Conservation (phyloP, 75 land plant species). For the Sequoiadendron giganteum region DNA sequence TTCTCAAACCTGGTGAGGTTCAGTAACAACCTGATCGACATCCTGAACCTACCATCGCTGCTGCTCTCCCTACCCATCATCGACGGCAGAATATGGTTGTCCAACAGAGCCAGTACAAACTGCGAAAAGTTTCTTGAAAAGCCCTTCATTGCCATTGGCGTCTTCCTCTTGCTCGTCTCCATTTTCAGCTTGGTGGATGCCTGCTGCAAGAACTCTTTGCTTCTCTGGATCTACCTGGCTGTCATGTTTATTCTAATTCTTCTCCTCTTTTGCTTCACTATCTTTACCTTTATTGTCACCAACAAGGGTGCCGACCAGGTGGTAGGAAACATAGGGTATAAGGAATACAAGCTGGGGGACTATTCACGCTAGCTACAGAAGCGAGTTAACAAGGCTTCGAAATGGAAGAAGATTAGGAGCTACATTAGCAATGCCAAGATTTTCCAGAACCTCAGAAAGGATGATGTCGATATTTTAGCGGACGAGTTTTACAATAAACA, state of each 20-base stretch:
- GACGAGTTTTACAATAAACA: conserved; percentile 26
- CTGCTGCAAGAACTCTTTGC: conserved; percentile 44
- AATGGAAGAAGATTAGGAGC: conserved; percentile 29
- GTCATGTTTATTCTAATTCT: conserved; percentile 35
- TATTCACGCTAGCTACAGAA: conserved; percentile 40
- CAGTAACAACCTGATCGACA: conserved; percentile 55
- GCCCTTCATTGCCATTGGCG: conserved; percentile 44
- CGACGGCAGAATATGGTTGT: conserved; percentile 41
- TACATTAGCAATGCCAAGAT: conserved; percentile 32
- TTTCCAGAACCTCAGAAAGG: conserved; percentile 11
- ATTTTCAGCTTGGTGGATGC: conserved; percentile 63
- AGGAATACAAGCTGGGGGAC: conserved; percentile 35
- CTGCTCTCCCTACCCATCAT: conserved; percentile 57
- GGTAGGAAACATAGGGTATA: conserved; percentile 32
- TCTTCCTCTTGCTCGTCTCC: conserved; percentile 52
- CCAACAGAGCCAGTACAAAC: conserved; percentile 21
- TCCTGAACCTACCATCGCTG: conserved; percentile 52
- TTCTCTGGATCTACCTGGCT: conserved; percentile 69
- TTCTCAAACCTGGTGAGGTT: background rate
- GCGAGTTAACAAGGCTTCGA: conserved; percentile 18
- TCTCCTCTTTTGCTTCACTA: conserved; percentile 48
- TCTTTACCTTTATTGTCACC: conserved; percentile 80
- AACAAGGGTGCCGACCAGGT: conserved; percentile 60
- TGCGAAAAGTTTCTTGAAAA: conserved; percentile 47
- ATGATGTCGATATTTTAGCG: background rate